Evolutionary conservation across 2,329 filamentous ascomycete genomes (phyloP), one percentile per base, ranked within the genome.

Genomic region (Curvularia spicifera): DNA sequence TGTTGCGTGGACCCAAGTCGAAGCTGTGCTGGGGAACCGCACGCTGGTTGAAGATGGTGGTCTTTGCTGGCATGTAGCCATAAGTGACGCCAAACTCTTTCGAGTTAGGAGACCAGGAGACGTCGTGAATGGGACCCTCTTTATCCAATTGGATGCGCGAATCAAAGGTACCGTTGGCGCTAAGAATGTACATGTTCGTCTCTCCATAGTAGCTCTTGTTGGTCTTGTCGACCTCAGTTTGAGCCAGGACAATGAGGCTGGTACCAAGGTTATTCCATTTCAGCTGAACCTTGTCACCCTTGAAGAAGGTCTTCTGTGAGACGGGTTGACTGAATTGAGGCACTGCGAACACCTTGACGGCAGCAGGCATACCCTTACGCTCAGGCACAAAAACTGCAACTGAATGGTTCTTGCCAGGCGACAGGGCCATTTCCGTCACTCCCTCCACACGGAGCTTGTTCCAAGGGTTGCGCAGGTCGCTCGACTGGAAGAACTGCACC

Each of bases 151-250:
- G 87, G 67, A 99, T 89, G 69, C 95, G 89, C 57, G 94, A 95
- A 78, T 99, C 95, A 72, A 98, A 96, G 47, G 89, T 88, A 63
- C 93, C 94, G 72, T 90, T 96, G 64, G 93, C 90, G 78, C 91
- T 97, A 63, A 99, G 85, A 68, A 99, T 85, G 80, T 98, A 98
- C 74, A 99, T 88, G 64, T 91, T 98, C 9, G 95, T 98, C 82
- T 99, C 95, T 74, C 95, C 95, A 71, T 99, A 99, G 82, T 99
- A 99, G 80, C 92, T 97, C 87, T 98, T 98, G 79, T 96, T 96
- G 57, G 93, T 93, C 82, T 95, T 96, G 80, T 99, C 95, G 53
- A 98, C 95, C 63, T 99, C 95, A 31, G 95, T 99, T 82, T 98
- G 93, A 55, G 95, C 94, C 71, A 99, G 86, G 66, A 98, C 94